Conservation (phyloP, 257 asterid species). For the Cruciata laevipes region DNA sequence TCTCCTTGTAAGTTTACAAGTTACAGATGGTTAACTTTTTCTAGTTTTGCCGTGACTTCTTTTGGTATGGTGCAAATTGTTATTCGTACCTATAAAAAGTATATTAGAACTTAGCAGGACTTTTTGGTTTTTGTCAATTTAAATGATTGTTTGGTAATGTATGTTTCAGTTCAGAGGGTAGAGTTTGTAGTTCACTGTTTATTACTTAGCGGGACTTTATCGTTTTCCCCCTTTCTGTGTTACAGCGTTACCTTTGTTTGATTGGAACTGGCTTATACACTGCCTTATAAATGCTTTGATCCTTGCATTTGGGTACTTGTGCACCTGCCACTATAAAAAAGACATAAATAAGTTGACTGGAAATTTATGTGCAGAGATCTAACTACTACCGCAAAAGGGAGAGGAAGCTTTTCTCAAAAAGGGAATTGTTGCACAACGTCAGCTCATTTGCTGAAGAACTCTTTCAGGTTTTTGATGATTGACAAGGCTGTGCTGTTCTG, state of each 20-base stretch:
- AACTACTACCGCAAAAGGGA: slow-evolving; percentile 43
- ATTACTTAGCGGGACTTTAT: too few species aligned
- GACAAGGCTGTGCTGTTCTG: slow-evolving; percentile 1
- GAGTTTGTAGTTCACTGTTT: background rate
- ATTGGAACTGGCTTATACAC: background rate
- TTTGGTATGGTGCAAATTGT: background rate
- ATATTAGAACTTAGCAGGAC: background rate
- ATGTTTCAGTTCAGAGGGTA: background rate
- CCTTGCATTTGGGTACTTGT: background rate
- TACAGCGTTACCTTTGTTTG: background rate
- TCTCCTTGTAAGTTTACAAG: background rate
- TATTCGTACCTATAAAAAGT: background rate
- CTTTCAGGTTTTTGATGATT: slow-evolving; percentile 48
- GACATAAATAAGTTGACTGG: background rate
- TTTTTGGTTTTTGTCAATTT: background rate
- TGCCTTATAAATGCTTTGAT: background rate
- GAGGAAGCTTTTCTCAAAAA: slow-evolving; percentile 32
- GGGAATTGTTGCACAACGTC: slow-evolving; percentile 46
- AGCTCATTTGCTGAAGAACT: slow-evolving; percentile 63
- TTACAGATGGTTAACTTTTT: background rate
- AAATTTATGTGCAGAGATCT: slow-evolving; percentile 37
- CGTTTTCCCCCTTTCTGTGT: too few species aligned
- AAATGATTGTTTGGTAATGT: background rate
- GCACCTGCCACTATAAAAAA: background rate
- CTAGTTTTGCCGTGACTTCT: background rate